A percentile compares a stretch with the other conserved stretches of the same genome.
Evolutionary conservation across 345 rosid species (phyloP).

Genomic region (Hypericum perforatum): DNA sequence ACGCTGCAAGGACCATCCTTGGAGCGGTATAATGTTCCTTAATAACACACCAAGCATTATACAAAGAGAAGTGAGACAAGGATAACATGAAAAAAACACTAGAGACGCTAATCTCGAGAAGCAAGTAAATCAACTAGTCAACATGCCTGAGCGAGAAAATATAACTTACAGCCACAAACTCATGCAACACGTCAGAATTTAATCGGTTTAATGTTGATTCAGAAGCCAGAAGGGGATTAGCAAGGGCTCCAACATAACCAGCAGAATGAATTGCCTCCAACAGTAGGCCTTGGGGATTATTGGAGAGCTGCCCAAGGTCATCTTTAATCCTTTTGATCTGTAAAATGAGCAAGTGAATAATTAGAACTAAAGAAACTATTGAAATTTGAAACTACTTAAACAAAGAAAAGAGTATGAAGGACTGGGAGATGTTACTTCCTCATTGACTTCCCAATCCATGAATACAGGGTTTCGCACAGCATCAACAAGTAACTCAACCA

Average conservation of each 20-base stretch:
- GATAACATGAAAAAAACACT: not conserved
- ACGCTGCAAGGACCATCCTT: slow-evolving; percentile 75
- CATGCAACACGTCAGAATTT: slow-evolving; percentile 46
- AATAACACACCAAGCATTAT: slow-evolving; percentile 9
- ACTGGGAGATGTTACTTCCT: slow-evolving; percentile 27
- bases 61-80: slow-evolving; percentile 3
- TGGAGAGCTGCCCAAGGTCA: slow-evolving; percentile 52
- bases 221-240: slow-evolving; percentile 77
- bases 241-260: slow-evolving; percentile 75
- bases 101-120: not conserved
- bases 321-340: slow-evolving; percentile 68
- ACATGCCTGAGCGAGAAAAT: not conserved
- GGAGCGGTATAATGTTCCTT: slow-evolving; percentile 81
- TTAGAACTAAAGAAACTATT: not conserved
- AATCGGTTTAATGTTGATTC: slow-evolving; percentile 59
- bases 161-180: slow-evolving; percentile 62
- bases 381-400: slow-evolving; percentile 18
- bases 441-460: slow-evolving; percentile 87
- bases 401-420: not conserved
- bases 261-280: slow-evolving; percentile 83
- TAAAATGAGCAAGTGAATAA: slow-evolving; percentile 3
- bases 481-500: slow-evolving; percentile 85
- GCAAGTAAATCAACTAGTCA: not conserved
- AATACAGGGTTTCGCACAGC: slow-evolving; percentile 84
- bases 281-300: slow-evolving; percentile 64